phyloP scores from a whole-genome alignment of 805 yeast genomes.

The Candida nanaspora region DNA sequence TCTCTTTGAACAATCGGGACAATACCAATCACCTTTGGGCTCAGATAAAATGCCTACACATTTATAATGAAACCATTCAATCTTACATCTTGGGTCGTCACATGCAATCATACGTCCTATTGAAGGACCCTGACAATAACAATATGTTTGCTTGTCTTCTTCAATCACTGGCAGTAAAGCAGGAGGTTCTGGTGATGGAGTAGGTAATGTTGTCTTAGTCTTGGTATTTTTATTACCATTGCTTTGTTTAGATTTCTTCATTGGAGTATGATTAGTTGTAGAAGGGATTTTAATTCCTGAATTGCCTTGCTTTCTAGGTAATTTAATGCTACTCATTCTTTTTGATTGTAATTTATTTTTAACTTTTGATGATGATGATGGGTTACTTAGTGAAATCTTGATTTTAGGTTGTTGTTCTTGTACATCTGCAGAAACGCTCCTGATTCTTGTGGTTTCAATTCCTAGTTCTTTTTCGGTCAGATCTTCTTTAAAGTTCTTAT shows the following conservation, averaged over 20 bases:
- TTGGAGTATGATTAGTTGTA: neutral
- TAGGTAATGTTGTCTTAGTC: neutral
- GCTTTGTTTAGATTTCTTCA: too few relatives aligned
- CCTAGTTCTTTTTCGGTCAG: neutral
- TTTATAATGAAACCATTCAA: constrained; percentile 94
- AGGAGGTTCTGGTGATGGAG: neutral
- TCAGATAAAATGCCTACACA: constrained; percentile 88
- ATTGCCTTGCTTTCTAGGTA: neutral
- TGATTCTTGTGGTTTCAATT: neutral
- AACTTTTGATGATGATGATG: neutral
- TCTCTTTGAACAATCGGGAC: constrained; percentile 63
- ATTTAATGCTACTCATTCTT: neutral
- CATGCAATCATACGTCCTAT: constrained; percentile 95
- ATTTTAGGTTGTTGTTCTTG: neutral
- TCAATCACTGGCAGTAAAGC: constrained; percentile 7
- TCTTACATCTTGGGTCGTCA: constrained; percentile 81
- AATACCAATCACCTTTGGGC: constrained; percentile 90
- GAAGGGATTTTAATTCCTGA: neutral
- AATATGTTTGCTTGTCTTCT: constrained; percentile 26
- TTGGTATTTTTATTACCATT: too few relatives aligned
- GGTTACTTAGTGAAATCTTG: neutral
- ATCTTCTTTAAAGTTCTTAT: neutral
- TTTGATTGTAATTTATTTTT: neutral
- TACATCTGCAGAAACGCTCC: neutral
- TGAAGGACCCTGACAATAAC: constrained; percentile 46